These are phyloP conservation scores for Globisporangium sylvaticum DNA, from an alignment of 352 stramenopile species.

Conservation along the genomic window DNA sequence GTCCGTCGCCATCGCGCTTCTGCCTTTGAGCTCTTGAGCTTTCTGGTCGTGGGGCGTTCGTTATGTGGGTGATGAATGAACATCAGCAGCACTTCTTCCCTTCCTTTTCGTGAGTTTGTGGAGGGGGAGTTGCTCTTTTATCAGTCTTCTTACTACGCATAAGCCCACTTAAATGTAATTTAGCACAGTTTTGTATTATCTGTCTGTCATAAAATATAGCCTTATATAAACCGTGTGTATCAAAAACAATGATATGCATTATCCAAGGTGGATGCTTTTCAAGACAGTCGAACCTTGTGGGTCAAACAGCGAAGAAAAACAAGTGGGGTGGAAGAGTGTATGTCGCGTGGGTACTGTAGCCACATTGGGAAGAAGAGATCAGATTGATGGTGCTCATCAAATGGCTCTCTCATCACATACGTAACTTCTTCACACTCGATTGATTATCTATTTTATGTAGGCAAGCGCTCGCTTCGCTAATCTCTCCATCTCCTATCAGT, in stretches of 20 bases:
- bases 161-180: too few relatives aligned
- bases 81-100: neutral
- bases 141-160: too few relatives aligned
- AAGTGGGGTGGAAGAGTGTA: neutral
- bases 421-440: neutral
- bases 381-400: neutral
- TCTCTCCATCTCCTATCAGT: neutral
- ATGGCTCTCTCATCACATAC: neutral
- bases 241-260: neutral
- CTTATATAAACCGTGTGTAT: neutral
- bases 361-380: neutral
- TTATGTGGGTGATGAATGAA: neutral
- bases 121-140: neutral
- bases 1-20: slow-evolving; percentile 36
- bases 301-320: neutral
- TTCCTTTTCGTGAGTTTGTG: slow-evolving; percentile 1
- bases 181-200: too few relatives aligned
- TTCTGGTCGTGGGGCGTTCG: neutral
- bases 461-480: neutral
- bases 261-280: neutral
- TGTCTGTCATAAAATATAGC: too few relatives aligned
- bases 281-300: neutral
- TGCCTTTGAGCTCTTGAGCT: neutral
- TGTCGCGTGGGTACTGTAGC: neutral
- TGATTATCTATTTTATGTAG: slow-evolving; percentile 3